Base-by-base conservation (phyloP, 1,284 basidiomycete genomes). In the Xerocomus alliaceus region DNA sequence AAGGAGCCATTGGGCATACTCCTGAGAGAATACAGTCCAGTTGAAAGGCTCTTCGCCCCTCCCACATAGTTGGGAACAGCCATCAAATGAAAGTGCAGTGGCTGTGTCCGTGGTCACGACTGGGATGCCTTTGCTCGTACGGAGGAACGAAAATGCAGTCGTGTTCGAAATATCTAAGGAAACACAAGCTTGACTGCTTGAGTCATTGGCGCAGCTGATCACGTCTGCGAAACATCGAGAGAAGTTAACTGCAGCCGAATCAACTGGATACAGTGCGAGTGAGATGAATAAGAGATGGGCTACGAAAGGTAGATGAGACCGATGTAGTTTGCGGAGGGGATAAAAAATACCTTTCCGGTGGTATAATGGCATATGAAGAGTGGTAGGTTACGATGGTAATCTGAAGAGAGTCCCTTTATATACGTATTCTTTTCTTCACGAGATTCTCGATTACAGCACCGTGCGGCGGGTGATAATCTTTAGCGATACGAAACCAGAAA, bases 1-100 rank as follows among this genome's bases (percentile, higher is more conserved):
- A 1, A 83, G 61, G 3, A 83, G 71, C 81, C 82, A 83, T 0
- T 77, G 70, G 13, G 77, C 71, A 64, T 78, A 80, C 44, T 80
- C 73, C 55, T 79, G 76, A 0, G 79, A 77, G 60, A 83, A 83
- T 7, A 63, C 52, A 1, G 62, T 59, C 82, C 79, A 81, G 9
- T 62, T 35, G 62, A 81, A 81, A 11, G 73, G 47, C 49, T 76
- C 74, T 7, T 68, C 63, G 1, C 62, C 71, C 1, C 24, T 1
- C 10, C 79, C 79, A 56, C 80, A 82, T 6, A 66, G 61, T 0
- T 31, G 5, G 17, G 58, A 17, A 55, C 81, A 82, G 4, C 72
- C 64, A 4, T 61, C 13, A 35, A 76, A 78, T 11, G 67, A 60
- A 22, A 74, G 28, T 3, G 60, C 57, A 20, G 60, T 68, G 18